Evolutionary conservation across 1,139 yeast species (phyloP).

Genomic region (Tardiomyces depauwii): DNA sequence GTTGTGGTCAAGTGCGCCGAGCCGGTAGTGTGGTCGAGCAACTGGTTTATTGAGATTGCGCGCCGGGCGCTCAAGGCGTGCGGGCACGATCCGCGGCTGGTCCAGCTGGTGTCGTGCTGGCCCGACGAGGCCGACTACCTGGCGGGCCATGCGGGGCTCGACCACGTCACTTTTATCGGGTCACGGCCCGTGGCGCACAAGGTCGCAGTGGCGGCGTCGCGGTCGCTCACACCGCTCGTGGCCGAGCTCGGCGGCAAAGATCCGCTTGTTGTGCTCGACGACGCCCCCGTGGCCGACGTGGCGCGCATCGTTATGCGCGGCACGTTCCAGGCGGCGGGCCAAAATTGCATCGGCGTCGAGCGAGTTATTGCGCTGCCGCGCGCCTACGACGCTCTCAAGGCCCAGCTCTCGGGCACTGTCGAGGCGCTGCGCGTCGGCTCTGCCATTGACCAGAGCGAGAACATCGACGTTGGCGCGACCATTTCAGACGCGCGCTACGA

Average conservation of each 20-base stretch:
- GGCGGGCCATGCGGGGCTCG: constrained; percentile 69
- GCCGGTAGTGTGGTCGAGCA: constrained; percentile 90
- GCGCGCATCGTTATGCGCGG: constrained; percentile 87
- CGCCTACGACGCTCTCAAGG: constrained; percentile 51
- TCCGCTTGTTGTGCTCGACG: constrained; percentile 71
- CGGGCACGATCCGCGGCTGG: constrained; percentile 68
- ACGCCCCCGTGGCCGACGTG: constrained; percentile 32
- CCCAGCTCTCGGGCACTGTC: constrained; percentile 46
- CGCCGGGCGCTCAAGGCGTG: constrained; percentile 60
- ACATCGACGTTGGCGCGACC: constrained; percentile 94
- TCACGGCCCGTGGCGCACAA: constrained; percentile 89
- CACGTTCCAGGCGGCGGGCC: constrained; percentile 93
- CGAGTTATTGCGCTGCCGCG: constrained; percentile 70
- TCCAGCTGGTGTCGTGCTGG: constrained; percentile 66
- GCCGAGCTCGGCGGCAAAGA: constrained; percentile 96
- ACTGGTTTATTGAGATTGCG: constrained; percentile 60
- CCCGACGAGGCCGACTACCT: constrained; percentile 81
- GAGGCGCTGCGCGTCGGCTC: constrained; percentile 66
- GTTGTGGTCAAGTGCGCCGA: constrained; percentile 89
- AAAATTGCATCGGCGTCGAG: constrained; percentile 94
- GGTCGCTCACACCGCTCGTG: constrained; percentile 80
- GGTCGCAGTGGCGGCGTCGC: constrained; percentile 73
- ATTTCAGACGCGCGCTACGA: constrained; percentile 68
- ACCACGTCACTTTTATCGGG: constrained; percentile 90
- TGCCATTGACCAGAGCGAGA: constrained; percentile 73